phyloP scores from a whole-genome alignment of 2,329 filamentous ascomycete species.

The Microcyclospora pomicola region DNA sequence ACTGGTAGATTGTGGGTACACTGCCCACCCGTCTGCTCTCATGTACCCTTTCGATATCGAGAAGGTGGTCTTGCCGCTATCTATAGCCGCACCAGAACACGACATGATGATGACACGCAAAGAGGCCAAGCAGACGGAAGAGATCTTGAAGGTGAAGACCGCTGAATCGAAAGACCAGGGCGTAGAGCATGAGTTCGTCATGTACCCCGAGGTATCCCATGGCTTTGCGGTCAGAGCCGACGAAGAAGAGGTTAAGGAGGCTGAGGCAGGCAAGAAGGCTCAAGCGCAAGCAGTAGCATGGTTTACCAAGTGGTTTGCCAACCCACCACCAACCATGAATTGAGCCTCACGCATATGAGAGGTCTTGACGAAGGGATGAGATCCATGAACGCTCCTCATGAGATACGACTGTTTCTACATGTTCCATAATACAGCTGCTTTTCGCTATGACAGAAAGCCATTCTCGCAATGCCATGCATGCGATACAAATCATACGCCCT shows the following conservation, averaged over 20 bases:
- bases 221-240: conserved; percentile 26
- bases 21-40: conserved; percentile 23
- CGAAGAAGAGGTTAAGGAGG: conserved; percentile 20
- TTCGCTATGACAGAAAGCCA: neutral
- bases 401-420: neutral
- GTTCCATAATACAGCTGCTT: neutral
- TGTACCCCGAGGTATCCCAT: conserved; percentile 25
- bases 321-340: conserved; percentile 2
- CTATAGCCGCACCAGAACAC: conserved; percentile 20
- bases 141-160: conserved; percentile 22
- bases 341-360: neutral
- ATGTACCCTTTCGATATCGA: conserved; percentile 23
- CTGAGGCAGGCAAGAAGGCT: conserved; percentile 22
- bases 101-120: conserved; percentile 13
- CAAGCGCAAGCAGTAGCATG: conserved; percentile 26
- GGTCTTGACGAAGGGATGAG: neutral
- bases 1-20: conserved; percentile 22
- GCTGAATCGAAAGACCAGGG: conserved; percentile 19
- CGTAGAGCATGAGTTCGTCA: conserved; percentile 25
- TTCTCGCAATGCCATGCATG: neutral
- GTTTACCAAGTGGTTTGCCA: conserved; percentile 24
- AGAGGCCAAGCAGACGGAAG: conserved; percentile 21
- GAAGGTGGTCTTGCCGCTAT: conserved; percentile 20
- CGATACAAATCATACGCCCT: conserved; percentile 16
- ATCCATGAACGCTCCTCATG: neutral